Evolutionary conservation across 176 grass and related monocot species (phyloP).

Genomic region (Eleusine indica): DNA sequence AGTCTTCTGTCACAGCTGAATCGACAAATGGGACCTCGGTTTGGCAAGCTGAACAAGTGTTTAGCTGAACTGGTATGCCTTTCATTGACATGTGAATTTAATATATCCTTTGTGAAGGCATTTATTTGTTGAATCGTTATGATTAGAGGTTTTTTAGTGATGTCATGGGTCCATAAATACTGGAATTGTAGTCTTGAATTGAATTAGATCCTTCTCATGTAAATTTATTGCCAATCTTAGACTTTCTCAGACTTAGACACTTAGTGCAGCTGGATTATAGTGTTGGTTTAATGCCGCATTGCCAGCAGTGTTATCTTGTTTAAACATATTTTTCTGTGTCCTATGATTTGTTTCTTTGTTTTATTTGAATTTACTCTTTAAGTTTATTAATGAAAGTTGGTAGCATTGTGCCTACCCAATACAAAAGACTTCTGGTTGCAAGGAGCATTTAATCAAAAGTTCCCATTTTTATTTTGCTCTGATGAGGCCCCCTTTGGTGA

Average conservation of each 20-base stretch:
- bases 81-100: background rate
- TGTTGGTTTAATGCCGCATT: background rate
- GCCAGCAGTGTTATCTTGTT: background rate
- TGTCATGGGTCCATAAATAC: background rate
- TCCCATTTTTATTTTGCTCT: background rate
- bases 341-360: background rate
- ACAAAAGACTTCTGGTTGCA: background rate
- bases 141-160: background rate
- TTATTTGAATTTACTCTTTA: background rate
- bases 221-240: background rate
- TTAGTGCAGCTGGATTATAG: background rate
- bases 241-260: background rate
- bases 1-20: conserved; percentile 89
- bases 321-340: conserved; percentile 3
- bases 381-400: background rate
- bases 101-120: background rate
- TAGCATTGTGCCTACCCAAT: background rate
- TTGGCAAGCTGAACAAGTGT: conserved; percentile 85
- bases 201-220: background rate
- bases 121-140: background rate
- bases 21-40: conserved; percentile 83
- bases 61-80: conserved; percentile 79
- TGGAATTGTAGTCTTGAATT: background rate
- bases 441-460: background rate
- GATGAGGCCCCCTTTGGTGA: background rate